Evolutionary conservation across 2,329 filamentous ascomycete genomes (phyloP), one percentile per base, ranked within the genome.

Genomic region (Diaporthe amygdali): DNA sequence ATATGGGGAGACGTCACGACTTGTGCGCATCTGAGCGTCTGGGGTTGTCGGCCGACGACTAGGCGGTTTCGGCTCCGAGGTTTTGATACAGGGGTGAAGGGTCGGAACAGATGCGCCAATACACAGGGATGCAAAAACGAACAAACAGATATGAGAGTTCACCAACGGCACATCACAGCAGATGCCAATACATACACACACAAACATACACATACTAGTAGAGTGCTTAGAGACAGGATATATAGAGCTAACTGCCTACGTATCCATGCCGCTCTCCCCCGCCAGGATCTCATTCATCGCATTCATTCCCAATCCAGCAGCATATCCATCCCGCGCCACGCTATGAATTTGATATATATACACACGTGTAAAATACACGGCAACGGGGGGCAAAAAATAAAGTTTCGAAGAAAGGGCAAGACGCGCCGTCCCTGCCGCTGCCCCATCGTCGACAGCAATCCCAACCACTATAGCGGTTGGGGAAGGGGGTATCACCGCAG

Each of bases 11-110:
- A 37, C 59, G 59, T 64, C 59, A 64, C 59, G 59, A 56, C n/a
- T 55, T 12, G 8, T 68, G 66, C 66, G 66, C 66, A 68, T 37
- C 20, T 68, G 66, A 56, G 66, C 66, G 51, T 59, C 52, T n/a
- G n/a, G n/a, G n/a, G n/a, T n/a, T n/a, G 37, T 17, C 17, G 49
- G 25, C 41, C 27, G 59, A 17, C 5, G 20, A 59, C 66, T 56
- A 59, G 34, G 51, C 66, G 27, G 66, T 59, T 55, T 68, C 66
- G 49, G 59, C 59, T 37, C 59, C 59, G 59, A 64, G n/a, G 10
- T 10, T 9, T 9, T 15, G 22, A 3, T 44, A 37, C 55, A 59
- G 34, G 55, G 55, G 39, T 59, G 22, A 7, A n/a, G n/a, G n/a
- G n/a, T n/a, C n/a, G n/a, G n/a, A n/a, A n/a, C n/a, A n/a, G n/a